phyloP scores from a whole-genome alignment of 441 rosid species.

The Corymbia citriodora region DNA sequence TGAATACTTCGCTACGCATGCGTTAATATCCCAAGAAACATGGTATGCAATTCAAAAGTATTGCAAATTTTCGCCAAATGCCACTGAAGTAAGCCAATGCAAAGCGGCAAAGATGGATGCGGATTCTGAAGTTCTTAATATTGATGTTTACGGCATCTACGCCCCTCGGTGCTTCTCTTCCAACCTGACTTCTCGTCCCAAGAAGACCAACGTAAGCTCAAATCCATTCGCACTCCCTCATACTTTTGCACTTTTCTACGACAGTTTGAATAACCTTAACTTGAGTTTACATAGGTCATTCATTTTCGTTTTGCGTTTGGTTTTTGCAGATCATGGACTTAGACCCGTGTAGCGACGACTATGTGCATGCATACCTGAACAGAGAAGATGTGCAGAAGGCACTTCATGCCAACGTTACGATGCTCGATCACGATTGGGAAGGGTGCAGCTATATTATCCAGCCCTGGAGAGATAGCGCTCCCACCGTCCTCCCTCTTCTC shows the following conservation, averaged over 20 bases:
- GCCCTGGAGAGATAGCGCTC: conserved; percentile 56
- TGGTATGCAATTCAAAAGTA: not conserved
- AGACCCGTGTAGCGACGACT: conserved; percentile 62
- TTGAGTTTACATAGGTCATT: not conserved
- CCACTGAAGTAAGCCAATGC: not conserved
- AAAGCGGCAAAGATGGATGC: not conserved
- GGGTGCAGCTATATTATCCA: conserved; percentile 39
- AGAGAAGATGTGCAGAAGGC: conserved; percentile 66
- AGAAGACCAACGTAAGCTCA: not conserved
- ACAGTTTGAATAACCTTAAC: not conserved
- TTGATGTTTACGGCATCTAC: not conserved
- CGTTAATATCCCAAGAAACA: not conserved
- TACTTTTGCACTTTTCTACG: not conserved
- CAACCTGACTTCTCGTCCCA: not conserved
- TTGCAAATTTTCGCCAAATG: not conserved
- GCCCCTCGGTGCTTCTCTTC: not conserved
- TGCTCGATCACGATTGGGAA: conserved; percentile 12
- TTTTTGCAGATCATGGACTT: conserved; percentile 29
- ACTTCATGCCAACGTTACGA: conserved; percentile 76
- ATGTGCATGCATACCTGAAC: conserved; percentile 61
- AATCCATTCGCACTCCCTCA: not conserved
- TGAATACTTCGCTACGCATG: not conserved
- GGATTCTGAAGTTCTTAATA: not conserved
- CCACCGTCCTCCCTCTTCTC: conserved; percentile 52
- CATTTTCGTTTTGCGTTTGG: not conserved